Percentiles rank a stretch among this genome's conserved stretches.
These are phyloP conservation scores for Phialophora tarda DNA, from an alignment of 2,329 filamentous ascomycete genomes.

Conservation along the genomic window DNA sequence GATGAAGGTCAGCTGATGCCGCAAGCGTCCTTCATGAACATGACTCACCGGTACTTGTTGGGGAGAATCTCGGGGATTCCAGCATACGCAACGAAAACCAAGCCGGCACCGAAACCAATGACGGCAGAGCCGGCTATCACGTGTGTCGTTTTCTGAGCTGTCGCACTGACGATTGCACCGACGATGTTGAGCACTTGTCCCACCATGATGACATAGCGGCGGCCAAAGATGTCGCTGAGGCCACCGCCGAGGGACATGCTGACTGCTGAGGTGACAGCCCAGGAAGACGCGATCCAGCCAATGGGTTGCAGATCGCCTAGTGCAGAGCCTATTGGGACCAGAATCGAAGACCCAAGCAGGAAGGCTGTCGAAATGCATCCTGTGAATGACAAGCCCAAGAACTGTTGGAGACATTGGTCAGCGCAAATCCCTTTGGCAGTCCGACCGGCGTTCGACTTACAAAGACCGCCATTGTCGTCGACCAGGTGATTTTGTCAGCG, in stretches of 20 bases:
- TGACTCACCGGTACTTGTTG: slow-evolving; percentile 42
- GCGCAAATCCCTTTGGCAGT: not conserved
- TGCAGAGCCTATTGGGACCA: slow-evolving; percentile 24
- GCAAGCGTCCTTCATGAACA: slow-evolving; percentile 13
- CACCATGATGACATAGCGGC: slow-evolving; percentile 44
- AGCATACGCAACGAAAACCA: slow-evolving; percentile 48
- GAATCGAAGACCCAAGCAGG: slow-evolving; percentile 38
- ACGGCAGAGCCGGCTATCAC: slow-evolving; percentile 47
- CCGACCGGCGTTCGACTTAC: slow-evolving; percentile 11
- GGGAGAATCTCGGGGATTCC: slow-evolving; percentile 49
- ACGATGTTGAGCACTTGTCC: slow-evolving; percentile 45
- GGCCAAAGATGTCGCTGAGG: slow-evolving; percentile 47
- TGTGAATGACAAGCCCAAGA: slow-evolving; percentile 25
- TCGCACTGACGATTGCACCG: slow-evolving; percentile 47
- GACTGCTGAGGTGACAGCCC: slow-evolving; percentile 28
- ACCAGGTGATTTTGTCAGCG: slow-evolving; percentile 20
- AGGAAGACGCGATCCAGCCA: slow-evolving; percentile 28
- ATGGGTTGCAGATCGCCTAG: slow-evolving; percentile 24
- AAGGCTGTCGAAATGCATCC: slow-evolving; percentile 42
- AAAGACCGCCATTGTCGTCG: slow-evolving; percentile 21
- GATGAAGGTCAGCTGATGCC: slow-evolving; percentile 44
- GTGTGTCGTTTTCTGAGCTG: slow-evolving; percentile 45
- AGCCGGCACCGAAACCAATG: slow-evolving; percentile 47
- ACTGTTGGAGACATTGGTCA: slow-evolving; percentile 12
- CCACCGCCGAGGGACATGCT: slow-evolving; percentile 44